A percentile compares a stretch with the other conserved stretches of the same genome.
Evolutionary conservation across 208 protist genomes (phyloP).

Genomic region (Lotmaria passim): DNA sequence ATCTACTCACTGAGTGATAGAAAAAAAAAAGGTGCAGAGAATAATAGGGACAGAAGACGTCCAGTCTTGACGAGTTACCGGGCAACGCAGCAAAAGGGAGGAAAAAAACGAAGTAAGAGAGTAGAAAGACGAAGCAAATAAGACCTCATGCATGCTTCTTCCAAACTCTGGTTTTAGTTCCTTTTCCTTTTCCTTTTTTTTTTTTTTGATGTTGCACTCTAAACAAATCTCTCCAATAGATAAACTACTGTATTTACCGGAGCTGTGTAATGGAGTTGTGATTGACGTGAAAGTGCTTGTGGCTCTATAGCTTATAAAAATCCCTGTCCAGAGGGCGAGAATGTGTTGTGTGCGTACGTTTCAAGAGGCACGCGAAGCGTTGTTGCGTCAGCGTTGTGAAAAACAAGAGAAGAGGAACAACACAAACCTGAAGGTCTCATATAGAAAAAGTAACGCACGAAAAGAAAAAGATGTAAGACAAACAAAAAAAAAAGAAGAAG

Average conservation of each 20-base stretch:
- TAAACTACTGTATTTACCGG: background rate
- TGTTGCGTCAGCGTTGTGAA: too few species aligned
- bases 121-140: too few species aligned
- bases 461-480: background rate
- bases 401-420: background rate
- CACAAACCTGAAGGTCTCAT: too few species aligned
- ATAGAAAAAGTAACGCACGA: too few species aligned
- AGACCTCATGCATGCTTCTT: too few species aligned
- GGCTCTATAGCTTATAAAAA: too few species aligned
- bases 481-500: background rate
- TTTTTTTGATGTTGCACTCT: too few species aligned
- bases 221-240: background rate
- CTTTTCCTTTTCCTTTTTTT: background rate
- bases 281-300: background rate
- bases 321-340: too few species aligned
- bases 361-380: too few species aligned
- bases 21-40: background rate
- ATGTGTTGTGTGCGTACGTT: too few species aligned
- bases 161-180: background rate
- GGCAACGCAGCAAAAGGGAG: too few species aligned
- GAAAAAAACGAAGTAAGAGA: background rate
- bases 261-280: background rate
- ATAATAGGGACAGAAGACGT: background rate
- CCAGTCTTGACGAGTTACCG: background rate
- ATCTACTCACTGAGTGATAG: too few species aligned